Percentiles rank a stretch among this genome's conserved stretches.
phyloP scores from a whole-genome alignment of 768 basidiomycete species.

The Artomyces pyxidatus region DNA sequence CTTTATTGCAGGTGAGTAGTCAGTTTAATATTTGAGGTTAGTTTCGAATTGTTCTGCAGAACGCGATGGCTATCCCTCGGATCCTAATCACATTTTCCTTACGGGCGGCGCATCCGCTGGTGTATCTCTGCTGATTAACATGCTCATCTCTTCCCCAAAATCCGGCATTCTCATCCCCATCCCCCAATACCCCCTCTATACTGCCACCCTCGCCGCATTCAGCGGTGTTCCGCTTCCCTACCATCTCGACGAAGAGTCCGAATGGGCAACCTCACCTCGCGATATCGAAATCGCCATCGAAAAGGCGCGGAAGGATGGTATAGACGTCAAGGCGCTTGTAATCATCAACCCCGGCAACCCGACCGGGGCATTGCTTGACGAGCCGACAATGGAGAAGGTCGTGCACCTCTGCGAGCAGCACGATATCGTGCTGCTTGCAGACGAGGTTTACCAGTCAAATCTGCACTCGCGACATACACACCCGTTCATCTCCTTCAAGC shows the following conservation, averaged over 20 bases:
- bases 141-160: conserved; percentile 60
- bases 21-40: background rate
- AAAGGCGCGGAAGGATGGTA: conserved; percentile 53
- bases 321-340: conserved; percentile 75
- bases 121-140: conserved; percentile 78
- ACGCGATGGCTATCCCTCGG: conserved; percentile 81
- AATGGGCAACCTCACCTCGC: conserved; percentile 72
- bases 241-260: conserved; percentile 73
- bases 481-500: conserved; percentile 92
- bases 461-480: conserved; percentile 60
- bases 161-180: conserved; percentile 91
- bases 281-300: conserved; percentile 62
- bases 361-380: conserved; percentile 78
- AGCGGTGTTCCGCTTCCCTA: conserved; percentile 80
- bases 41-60: conserved; percentile 33
- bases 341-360: conserved; percentile 99
- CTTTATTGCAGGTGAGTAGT: conserved; percentile 71
- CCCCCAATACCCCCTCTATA: conserved; percentile 97
- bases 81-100: conserved; percentile 85
- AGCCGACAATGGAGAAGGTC: conserved; percentile 61
- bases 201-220: conserved; percentile 84
- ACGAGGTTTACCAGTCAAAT: conserved; percentile 98
- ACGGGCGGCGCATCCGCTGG: conserved; percentile 93
- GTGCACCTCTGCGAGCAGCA: conserved; percentile 82
- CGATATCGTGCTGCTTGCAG: conserved; percentile 83